phyloP scores from a whole-genome alignment of 805 yeast species.

The Sungouiozyma intestinalis region DNA sequence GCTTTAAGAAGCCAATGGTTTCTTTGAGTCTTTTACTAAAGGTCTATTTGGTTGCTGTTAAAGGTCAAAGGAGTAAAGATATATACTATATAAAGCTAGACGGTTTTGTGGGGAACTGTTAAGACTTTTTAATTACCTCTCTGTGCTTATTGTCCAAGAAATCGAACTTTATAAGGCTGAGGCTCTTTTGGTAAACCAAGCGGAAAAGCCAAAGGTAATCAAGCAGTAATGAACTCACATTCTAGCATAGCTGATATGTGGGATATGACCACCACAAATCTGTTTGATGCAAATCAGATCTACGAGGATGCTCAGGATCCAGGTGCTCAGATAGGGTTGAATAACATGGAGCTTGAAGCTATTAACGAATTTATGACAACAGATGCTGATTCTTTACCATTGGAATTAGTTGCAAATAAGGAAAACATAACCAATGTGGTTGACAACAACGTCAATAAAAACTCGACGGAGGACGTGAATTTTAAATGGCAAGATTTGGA shows the following conservation, averaged over 20 bases:
- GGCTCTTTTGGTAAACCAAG: too few species aligned
- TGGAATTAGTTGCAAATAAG: neutral
- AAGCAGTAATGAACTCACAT: neutral
- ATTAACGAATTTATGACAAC: neutral
- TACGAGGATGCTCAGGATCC: neutral
- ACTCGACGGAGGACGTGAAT: neutral
- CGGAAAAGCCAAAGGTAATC: too few species aligned
- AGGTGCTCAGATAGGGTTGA: neutral
- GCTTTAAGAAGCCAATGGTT: neutral
- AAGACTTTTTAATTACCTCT: too few species aligned
- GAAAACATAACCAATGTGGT: slow-evolving; percentile 1
- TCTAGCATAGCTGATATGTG: neutral
- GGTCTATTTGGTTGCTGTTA: too few species aligned
- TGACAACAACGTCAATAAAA: neutral
- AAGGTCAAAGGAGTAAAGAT: too few species aligned
- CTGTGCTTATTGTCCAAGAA: too few species aligned
- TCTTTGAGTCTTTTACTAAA: neutral
- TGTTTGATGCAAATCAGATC: neutral
- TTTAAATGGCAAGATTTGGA: neutral
- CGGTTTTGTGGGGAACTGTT: too few species aligned
- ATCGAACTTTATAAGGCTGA: too few species aligned
- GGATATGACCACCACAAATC: neutral
- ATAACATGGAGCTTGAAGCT: neutral
- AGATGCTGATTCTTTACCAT: neutral
- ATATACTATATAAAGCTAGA: too few species aligned